These are phyloP conservation scores for Chlamydomonas asymmetrica DNA, from an alignment of 139 green algal genomes.

Conservation along the genomic window DNA sequence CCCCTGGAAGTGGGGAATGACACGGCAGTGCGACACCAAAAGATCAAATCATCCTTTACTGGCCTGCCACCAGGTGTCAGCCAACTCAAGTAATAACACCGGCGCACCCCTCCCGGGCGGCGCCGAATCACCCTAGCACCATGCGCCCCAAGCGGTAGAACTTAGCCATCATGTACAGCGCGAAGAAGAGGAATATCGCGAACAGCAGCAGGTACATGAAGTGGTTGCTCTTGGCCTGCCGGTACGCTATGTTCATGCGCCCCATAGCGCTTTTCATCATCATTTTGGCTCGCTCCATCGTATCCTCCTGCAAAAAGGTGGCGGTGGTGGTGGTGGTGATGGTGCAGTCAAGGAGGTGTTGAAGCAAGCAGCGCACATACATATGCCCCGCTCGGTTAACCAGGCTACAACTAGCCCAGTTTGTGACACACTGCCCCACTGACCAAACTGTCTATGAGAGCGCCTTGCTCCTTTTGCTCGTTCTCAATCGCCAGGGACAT, in stretches of 20 bases:
- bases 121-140: too few species aligned
- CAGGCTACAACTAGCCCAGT: too few species aligned
- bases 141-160: slow-evolving; percentile 9
- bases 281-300: slow-evolving; percentile 40
- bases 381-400: too few species aligned
- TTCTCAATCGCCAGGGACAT: slow-evolving; percentile 31
- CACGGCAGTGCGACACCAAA: too few species aligned
- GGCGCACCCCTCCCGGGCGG: too few species aligned
- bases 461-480: slow-evolving; percentile 37
- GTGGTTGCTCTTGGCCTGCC: slow-evolving; percentile 34
- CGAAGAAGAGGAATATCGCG: slow-evolving; percentile 23
- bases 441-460: slow-evolving; percentile 36
- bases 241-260: slow-evolving; percentile 33
- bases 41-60: too few species aligned
- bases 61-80: too few species aligned
- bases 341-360: neutral
- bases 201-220: slow-evolving; percentile 42
- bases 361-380: too few species aligned
- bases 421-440: neutral
- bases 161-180: slow-evolving; percentile 32
- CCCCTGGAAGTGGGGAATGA: too few species aligned
- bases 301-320: slow-evolving; percentile 28
- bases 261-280: slow-evolving; percentile 27
- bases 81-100: too few species aligned
- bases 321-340: neutral